phyloP scores from a whole-genome alignment of 139 green algal genomes.

The Penium margaritaceum region DNA sequence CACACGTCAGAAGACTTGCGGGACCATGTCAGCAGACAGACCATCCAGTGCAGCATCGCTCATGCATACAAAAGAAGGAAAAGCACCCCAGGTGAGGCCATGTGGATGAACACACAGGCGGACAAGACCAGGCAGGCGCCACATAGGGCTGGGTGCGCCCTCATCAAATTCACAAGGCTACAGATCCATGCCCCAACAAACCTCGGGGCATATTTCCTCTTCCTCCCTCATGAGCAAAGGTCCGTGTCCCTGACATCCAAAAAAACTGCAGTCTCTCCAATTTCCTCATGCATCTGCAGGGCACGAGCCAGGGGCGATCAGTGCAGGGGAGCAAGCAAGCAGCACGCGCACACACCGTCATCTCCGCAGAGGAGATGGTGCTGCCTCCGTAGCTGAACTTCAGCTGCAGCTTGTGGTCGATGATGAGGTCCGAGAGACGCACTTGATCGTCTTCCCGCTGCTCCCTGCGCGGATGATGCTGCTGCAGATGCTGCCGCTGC shows the following conservation, averaged over 20 bases:
- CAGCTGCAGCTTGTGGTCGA: neutral
- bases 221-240: too few relatives aligned
- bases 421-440: neutral
- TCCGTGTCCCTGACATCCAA: neutral
- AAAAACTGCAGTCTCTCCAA: neutral
- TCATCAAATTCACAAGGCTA: neutral
- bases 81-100: neutral
- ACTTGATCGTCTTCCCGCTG: conserved; percentile 6
- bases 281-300: neutral
- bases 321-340: neutral
- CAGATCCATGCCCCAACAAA: neutral
- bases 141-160: neutral
- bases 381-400: conserved; percentile 22
- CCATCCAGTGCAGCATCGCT: neutral
- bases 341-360: neutral
- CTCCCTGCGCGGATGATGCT: too few relatives aligned
- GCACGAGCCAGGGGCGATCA: neutral
- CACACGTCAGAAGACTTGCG: too few relatives aligned
- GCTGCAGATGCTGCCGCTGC: too few relatives aligned
- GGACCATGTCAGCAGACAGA: neutral
- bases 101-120: neutral
- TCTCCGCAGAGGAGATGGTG: conserved; percentile 16
- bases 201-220: too few relatives aligned
- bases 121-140: neutral
- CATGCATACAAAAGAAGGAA: neutral